Percentiles rank a stretch among this genome's conserved stretches.
These are phyloP conservation scores for Cordyceps tenuipes DNA, from an alignment of 2,329 filamentous ascomycete genomes.

Conservation along the genomic window DNA sequence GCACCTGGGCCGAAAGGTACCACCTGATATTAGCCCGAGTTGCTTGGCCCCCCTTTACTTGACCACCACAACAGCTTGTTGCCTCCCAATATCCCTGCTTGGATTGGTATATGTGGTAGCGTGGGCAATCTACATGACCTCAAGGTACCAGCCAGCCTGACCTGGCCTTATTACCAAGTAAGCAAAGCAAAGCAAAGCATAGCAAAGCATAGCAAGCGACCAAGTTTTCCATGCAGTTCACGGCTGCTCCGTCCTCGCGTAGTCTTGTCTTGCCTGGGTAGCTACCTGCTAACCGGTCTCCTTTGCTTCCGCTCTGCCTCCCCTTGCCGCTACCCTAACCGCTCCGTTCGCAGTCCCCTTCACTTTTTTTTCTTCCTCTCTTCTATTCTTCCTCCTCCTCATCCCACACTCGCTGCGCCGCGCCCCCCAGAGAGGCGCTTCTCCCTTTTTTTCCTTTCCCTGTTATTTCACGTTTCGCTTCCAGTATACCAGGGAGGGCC, in stretches of 20 bases:
- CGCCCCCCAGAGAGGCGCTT: not conserved
- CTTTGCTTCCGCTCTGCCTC: not conserved
- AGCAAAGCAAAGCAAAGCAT: too few species aligned
- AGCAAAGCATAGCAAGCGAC: too few species aligned
- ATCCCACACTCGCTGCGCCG: slow-evolving; percentile 7
- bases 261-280: not conserved
- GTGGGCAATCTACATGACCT: too few species aligned
- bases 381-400: not conserved
- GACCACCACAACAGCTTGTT: not conserved
- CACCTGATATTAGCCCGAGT: not conserved
- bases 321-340: not conserved
- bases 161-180: too few species aligned
- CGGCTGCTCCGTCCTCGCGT: not conserved
- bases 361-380: not conserved
- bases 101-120: too few species aligned
- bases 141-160: too few species aligned
- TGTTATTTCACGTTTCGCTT: slow-evolving; percentile 4
- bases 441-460: not conserved
- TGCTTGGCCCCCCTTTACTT: not conserved
- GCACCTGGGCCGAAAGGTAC: not conserved
- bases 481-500: slow-evolving; percentile 5
- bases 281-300: not conserved
- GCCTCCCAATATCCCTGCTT: not conserved
- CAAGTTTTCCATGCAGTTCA: not conserved
- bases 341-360: not conserved